These are phyloP conservation scores for Diaporthe capsici DNA, from an alignment of 2,329 filamentous ascomycete species.

Conservation along the genomic window DNA sequence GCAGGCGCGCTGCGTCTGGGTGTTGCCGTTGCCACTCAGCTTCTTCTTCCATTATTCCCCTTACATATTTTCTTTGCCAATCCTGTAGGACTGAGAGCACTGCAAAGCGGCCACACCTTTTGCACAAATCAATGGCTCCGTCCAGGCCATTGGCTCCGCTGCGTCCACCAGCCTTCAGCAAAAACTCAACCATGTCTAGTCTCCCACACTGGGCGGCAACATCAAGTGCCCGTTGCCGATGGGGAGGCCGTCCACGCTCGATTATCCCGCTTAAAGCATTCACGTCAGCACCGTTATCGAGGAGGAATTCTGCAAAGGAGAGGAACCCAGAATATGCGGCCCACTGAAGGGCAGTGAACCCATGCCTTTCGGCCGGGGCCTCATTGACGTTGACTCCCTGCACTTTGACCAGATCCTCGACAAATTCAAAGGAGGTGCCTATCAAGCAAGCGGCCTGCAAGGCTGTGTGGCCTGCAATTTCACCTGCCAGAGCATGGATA, in stretches of 20 bases:
- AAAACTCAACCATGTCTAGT: background rate
- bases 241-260: rapidly evolving
- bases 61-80: background rate
- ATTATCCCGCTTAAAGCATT: background rate
- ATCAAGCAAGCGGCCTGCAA: background rate
- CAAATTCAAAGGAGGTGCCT: too few relatives aligned
- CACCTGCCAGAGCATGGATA: too few relatives aligned
- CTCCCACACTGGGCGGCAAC: background rate
- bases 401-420: background rate
- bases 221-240: background rate
- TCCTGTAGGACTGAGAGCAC: background rate
- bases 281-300: background rate
- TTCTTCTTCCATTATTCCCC: background rate
- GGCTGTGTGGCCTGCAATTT: too few relatives aligned
- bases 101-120: background rate
- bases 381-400: background rate
- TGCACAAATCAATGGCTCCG: too few relatives aligned
- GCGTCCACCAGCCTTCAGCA: background rate
- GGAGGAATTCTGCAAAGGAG: background rate
- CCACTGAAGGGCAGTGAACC: background rate
- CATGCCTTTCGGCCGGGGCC: too few relatives aligned
- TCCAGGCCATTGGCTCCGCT: background rate
- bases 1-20: background rate
- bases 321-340: background rate
- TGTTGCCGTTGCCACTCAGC: background rate